Conservation (phyloP, 345 rosid species). For the Gossypium herbaceum region DNA sequence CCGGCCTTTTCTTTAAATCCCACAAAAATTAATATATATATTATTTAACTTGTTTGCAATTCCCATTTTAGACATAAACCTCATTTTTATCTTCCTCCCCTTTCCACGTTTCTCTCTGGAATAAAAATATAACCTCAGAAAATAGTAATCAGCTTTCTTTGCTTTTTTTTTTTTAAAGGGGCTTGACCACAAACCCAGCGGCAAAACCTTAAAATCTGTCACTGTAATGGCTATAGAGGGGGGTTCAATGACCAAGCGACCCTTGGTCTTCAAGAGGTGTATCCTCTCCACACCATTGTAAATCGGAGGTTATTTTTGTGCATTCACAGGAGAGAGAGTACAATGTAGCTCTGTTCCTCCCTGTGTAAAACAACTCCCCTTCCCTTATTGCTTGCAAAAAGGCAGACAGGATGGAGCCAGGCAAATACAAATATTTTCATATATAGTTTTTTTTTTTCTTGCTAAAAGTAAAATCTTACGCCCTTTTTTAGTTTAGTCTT, state of each 20-base stretch:
- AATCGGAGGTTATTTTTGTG: conserved; percentile 36
- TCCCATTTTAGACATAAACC: neutral
- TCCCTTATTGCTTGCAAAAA: conserved; percentile 28
- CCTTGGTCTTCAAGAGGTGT: conserved; percentile 20
- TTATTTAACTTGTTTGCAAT: neutral
- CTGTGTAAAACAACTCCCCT: conserved; percentile 19
- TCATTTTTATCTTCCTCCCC: neutral
- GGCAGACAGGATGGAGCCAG: conserved; percentile 70
- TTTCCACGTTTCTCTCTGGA: neutral
- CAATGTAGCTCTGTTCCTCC: conserved; percentile 34
- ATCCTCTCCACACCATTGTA: conserved; percentile 11
- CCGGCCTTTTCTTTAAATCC: neutral
- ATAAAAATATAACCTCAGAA: neutral
- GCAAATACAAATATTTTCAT: conserved; percentile 26
- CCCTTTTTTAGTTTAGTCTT: neutral
- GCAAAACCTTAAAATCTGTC: neutral
- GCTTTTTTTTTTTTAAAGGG: neutral
- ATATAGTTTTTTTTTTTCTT: conserved; percentile 13
- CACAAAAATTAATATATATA: neutral
- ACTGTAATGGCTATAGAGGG: neutral
- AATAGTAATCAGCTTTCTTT: neutral
- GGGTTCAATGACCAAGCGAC: conserved; percentile 30
- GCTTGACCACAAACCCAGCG: neutral
- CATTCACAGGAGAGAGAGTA: conserved; percentile 26
- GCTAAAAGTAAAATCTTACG: conserved; percentile 19